Base-by-base conservation (phyloP, 805 yeast species). In the Huiozyma sinensis region DNA sequence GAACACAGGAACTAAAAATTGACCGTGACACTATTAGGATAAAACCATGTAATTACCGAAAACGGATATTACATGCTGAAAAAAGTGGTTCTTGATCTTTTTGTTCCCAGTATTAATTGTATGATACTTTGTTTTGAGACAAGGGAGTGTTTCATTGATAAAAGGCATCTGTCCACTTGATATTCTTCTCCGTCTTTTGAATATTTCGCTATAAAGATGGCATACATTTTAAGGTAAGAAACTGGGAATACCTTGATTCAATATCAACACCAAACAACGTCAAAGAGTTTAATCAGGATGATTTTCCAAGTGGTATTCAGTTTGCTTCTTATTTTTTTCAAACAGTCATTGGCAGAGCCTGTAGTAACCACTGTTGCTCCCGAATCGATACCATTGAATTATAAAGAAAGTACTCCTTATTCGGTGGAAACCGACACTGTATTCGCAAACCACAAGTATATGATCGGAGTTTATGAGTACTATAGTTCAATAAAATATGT, bases 371-470 rank as follows among this genome's bases (percentile, higher is more conserved):
- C 47, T 39, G 8, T 48, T 53, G 12, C 24, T 28, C 56, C 61
- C 38, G 52, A 51, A 6, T 37, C 52, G 6, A 38, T 52, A 8
- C 56, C 62, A 28, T 43, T 50, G n/a, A 52, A 52, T 11, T 44
- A 50, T n/a, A 32, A 52, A 5, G 64, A 53, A 17, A 29, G 50
- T 4, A 51, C 58, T 6, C 60, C 65, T 32, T 54, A 56, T 36
- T 52, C 62, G 4, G 38, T 49, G 1, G 34, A 44, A 2, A 50
- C 56, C 1, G 49, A 52, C 10, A 51, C 53, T 12, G 43, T 49
- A 17, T 28, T 52, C 5, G 44, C 45, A 0, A 45, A 48, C 40
- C 61, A 58, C 17, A 44, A 17, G 17, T 36, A 52, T 7, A 45
- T 46, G 40, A 42, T 52, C 7, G 57, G 50, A 4, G 48, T 58